Percentiles rank a stretch among this genome's conserved stretches.
Conservation (phyloP, 1,284 basidiomycete species). For the Pyrrhoderma lamaoense region DNA sequence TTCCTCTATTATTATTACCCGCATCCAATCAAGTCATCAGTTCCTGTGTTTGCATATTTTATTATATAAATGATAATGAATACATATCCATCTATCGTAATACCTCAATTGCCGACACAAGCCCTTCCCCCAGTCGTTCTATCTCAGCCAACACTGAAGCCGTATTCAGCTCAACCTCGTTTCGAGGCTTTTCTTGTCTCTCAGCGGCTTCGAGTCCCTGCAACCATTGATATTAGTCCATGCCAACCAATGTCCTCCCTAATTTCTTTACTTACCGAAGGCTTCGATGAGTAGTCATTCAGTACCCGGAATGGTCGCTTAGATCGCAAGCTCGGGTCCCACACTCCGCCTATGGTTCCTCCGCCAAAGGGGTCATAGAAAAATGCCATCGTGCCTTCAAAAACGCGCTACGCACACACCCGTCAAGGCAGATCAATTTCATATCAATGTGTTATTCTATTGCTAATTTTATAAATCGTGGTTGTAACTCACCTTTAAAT, state of each 20-base stretch:
- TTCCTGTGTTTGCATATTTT: too few relatives aligned
- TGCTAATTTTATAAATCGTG: too few relatives aligned
- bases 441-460: too few relatives aligned
- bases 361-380: constrained; percentile 88
- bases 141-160: constrained; percentile 71
- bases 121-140: constrained; percentile 65
- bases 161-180: constrained; percentile 68
- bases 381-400: constrained; percentile 72
- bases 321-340: constrained; percentile 66
- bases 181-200: constrained; percentile 44
- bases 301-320: constrained; percentile 72
- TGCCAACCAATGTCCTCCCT: constrained; percentile 7
- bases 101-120: constrained; percentile 49
- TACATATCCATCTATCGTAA: constrained; percentile 18
- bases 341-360: constrained; percentile 72
- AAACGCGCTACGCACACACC: constrained; percentile 46
- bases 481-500: constrained; percentile 57
- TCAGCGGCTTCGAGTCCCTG: constrained; percentile 24
- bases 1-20: too few relatives aligned
- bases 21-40: too few relatives aligned
- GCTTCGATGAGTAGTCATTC: constrained; percentile 70
- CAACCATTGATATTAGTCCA: not conserved
- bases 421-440: too few relatives aligned
- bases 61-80: too few relatives aligned
- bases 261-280: constrained; percentile 32